Base-by-base conservation (phyloP, 208 protist genomes). In the Acanthamoeba healyi region DNA sequence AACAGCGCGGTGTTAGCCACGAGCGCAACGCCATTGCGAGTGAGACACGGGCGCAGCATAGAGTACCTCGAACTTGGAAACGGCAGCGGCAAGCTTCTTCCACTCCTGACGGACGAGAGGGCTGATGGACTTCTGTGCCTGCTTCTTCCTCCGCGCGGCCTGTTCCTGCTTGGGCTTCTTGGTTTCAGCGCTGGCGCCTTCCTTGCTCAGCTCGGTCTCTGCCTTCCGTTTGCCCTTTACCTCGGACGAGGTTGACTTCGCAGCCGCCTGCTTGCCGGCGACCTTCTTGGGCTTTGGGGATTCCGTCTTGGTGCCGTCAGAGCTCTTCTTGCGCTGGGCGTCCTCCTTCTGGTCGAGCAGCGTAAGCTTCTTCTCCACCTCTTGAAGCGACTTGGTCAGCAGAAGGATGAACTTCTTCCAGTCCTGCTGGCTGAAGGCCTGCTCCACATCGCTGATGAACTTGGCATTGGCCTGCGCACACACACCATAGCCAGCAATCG, bases 321-420 rank as follows among this genome's bases (percentile, higher is more conserved):
- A 4, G 36, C 61, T 46, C 2, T 44, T 74, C 51, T 49, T 24
- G 36, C 36, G 58, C 63, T 49, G 32, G 34, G 1, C 24, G 5
- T 63, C 79, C n/a, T 29, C 36, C 10, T 70, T 34, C 29, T 54
- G 81, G 14, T 94, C 81, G 29, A 77, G 90, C 70, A 94, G 32
- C 12, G 34, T 7, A n/a, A 96, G 92, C 29, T 90, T 95, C 29
- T 95, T 46, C 42, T 96, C 88, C 34, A 91, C 96, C 65, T 94
- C 94, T 34, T 94, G 90, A 6, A 97, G 88, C 7, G 96, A 94
- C 63, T 96, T 96, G 17, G 51, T 65, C 6, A 97, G 61, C 0
- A 97, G 67, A 4, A 36, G 63, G 12, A 97, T 65, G n/a, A 97
- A 94, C 95, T 95, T 97, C 19, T 95, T 97, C 81, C 98, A 98